Base-by-base conservation (phyloP, 192 early-diverging fungal genomes). In the Coemansia sp. region DNA sequence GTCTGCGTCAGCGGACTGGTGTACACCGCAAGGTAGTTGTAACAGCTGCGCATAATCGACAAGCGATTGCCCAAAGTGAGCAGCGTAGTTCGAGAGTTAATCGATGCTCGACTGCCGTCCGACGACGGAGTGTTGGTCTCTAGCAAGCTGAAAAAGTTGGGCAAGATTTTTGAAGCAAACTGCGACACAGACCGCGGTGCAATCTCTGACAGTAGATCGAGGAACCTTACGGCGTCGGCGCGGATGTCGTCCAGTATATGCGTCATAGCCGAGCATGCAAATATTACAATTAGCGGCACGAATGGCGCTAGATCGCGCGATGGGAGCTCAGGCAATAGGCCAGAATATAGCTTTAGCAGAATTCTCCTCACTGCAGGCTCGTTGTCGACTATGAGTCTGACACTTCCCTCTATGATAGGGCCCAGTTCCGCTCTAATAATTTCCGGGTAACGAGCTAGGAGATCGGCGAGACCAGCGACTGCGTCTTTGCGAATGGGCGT, bases 181-280 rank as follows among this genome's bases (percentile, higher is more conserved):
- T 85, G 83, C 12, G 88, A 87, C 9, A 93, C 84, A 2, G 90
- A 67, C 8, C 79, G 85, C 11, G 92, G 93, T 34, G 86, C 89
- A 1, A 88, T 70, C 2, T 88, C 86, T 15, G 89, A 76, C 88
- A 92, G 93, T 27, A 91, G 61, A 70, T 93, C 89, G 78, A 97
- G 86, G 65, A 94, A 89, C 73, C 88, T 87, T 33, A 95, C 84
- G 1, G 92, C 92, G 73, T 95, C 94, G 12, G 88, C 74, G n/a
- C 94, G 82, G 64, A 97, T 88, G 72, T 94, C 93, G 63, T 95
- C 94, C 60, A 89, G 80, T 34, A 97, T 95, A 76, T 95, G 94
- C 7, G 94, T 95, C 89, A 95, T 93, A 20, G 90, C 93, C 15
- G 94, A 93, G 77, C 91, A 94, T 5, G 90, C 91, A 65, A 91